Percentiles rank a stretch among this genome's conserved stretches.
Conservation (phyloP, 2,329 filamentous ascomycete genomes). For the Trichoderma sp. region DNA sequence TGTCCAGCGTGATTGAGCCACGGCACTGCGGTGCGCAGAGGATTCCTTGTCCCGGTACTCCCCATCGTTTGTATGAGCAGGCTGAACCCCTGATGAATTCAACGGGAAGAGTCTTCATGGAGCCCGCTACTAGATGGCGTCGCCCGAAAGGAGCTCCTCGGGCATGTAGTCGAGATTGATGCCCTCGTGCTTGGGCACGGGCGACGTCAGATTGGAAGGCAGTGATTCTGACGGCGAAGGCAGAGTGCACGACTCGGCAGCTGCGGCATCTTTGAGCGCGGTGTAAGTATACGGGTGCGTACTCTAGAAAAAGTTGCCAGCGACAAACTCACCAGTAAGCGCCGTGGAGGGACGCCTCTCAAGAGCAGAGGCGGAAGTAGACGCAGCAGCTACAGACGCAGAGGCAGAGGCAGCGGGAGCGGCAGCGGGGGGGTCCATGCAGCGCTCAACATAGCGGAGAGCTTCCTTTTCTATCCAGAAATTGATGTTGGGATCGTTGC, state of each 20-base stretch:
- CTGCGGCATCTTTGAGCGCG: neutral
- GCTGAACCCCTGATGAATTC: too few relatives aligned
- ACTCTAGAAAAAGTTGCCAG: neutral
- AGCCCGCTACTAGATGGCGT: neutral
- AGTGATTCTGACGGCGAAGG: slow-evolving; percentile 26
- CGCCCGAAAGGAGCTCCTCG: slow-evolving; percentile 39
- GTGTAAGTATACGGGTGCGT: neutral
- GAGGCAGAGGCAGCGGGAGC: too few relatives aligned
- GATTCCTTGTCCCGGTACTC: too few relatives aligned
- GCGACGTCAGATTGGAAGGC: neutral
- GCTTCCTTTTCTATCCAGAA: slow-evolving; percentile 58
- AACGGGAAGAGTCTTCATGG: too few relatives aligned
- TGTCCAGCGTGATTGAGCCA: neutral
- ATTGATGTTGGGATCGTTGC: slow-evolving; percentile 56
- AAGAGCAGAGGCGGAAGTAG: too few relatives aligned
- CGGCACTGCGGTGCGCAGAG: neutral
- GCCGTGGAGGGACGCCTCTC: slow-evolving; percentile 19
- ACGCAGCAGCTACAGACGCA: too few relatives aligned
- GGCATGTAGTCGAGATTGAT: slow-evolving; percentile 42
- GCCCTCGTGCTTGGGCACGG: slow-evolving; percentile 8
- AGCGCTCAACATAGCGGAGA: slow-evolving; percentile 48
- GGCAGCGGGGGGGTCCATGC: slow-evolving; percentile 16
- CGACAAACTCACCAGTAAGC: slow-evolving; percentile 18
- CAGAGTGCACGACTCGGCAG: slow-evolving; percentile 18
- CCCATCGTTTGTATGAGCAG: too few relatives aligned